Evolutionary conservation across 805 yeast genomes (phyloP).

Genomic region (Cyberlindnera misumaiensis): DNA sequence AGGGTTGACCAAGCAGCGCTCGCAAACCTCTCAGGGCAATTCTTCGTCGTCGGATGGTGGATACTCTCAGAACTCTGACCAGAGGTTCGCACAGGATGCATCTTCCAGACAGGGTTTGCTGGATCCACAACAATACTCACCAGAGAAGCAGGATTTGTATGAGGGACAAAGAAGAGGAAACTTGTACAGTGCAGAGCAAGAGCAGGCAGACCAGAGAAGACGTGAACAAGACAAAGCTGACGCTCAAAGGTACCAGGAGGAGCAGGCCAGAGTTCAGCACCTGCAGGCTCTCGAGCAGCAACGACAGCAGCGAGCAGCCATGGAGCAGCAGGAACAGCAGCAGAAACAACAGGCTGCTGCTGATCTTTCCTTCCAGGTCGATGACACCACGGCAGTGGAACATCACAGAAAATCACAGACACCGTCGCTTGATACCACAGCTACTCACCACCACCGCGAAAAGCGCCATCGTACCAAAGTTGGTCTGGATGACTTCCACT

Average conservation of each 20-base stretch:
- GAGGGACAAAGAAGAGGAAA: constrained; percentile 17
- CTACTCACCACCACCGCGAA: constrained; percentile 14
- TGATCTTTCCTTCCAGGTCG: constrained; percentile 15
- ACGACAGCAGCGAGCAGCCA: constrained; percentile 14
- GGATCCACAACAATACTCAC: constrained; percentile 1
- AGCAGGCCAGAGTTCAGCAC: constrained; percentile 6
- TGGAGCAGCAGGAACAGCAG: constrained; percentile 17
- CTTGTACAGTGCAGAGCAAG: constrained; percentile 10
- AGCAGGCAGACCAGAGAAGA: constrained; percentile 12
- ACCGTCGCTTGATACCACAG: constrained; percentile 1
- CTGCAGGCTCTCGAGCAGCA: constrained; percentile 16
- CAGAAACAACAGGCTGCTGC: constrained; percentile 13
- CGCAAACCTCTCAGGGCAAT: constrained; percentile 1
- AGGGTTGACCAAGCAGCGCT: neutral
- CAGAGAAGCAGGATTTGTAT: neutral
- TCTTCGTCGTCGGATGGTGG: constrained; percentile 1
- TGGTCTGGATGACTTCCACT: constrained; percentile 92
- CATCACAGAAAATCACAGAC: constrained; percentile 6
- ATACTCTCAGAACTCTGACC: constrained; percentile 3
- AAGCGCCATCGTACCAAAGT: constrained; percentile 55
- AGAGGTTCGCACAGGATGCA: neutral
- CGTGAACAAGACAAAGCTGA: constrained; percentile 6
- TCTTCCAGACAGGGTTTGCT: neutral
- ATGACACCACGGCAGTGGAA: constrained; percentile 5
- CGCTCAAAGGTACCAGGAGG: constrained; percentile 5